A percentile compares a stretch with the other conserved stretches of the same genome.
phyloP scores from a whole-genome alignment of 768 basidiomycete species.

The Amanita molliuscula region DNA sequence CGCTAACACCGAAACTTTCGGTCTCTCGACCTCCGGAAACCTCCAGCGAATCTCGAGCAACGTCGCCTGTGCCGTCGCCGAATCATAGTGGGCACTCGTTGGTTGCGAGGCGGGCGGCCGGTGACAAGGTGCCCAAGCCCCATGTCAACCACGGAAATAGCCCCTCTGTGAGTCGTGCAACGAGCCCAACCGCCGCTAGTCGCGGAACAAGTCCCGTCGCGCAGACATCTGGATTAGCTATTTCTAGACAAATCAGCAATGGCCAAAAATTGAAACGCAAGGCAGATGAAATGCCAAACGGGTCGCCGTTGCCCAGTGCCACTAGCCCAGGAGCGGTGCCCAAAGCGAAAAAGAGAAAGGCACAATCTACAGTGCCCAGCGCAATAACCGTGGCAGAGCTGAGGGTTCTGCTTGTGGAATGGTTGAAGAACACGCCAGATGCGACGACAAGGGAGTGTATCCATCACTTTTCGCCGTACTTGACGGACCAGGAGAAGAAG shows the following conservation, averaged over 20 bases:
- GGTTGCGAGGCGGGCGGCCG: slow-evolving; percentile 78
- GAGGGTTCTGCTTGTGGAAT: slow-evolving; percentile 62
- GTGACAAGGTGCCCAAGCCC: slow-evolving; percentile 60
- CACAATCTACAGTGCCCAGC: slow-evolving; percentile 21
- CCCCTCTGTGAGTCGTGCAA: slow-evolving; percentile 48
- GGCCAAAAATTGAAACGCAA: slow-evolving; percentile 31
- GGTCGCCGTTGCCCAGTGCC: slow-evolving; percentile 9
- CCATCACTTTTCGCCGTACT: slow-evolving; percentile 65
- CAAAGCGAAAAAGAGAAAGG: slow-evolving; percentile 53
- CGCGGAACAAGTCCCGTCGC: slow-evolving; percentile 34
- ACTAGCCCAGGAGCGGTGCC: slow-evolving; percentile 14
- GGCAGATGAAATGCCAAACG: slow-evolving; percentile 29
- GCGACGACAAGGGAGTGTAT: slow-evolving; percentile 76
- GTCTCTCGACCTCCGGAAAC: slow-evolving; percentile 21
- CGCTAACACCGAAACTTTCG: slow-evolving; percentile 31
- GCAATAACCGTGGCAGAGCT: slow-evolving; percentile 42
- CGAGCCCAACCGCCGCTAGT: slow-evolving; percentile 35
- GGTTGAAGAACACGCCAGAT: slow-evolving; percentile 59
- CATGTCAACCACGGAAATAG: slow-evolving; percentile 49
- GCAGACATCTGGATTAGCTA: slow-evolving; percentile 15
- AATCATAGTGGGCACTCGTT: slow-evolving; percentile 66
- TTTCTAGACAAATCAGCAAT: slow-evolving; percentile 21
- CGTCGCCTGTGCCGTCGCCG: slow-evolving; percentile 45
- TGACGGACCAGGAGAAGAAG: slow-evolving; percentile 64
- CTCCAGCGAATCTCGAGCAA: slow-evolving; percentile 40